Base-by-base conservation (phyloP, 148 eudicot genomes). In the Spergularia bocconei region DNA sequence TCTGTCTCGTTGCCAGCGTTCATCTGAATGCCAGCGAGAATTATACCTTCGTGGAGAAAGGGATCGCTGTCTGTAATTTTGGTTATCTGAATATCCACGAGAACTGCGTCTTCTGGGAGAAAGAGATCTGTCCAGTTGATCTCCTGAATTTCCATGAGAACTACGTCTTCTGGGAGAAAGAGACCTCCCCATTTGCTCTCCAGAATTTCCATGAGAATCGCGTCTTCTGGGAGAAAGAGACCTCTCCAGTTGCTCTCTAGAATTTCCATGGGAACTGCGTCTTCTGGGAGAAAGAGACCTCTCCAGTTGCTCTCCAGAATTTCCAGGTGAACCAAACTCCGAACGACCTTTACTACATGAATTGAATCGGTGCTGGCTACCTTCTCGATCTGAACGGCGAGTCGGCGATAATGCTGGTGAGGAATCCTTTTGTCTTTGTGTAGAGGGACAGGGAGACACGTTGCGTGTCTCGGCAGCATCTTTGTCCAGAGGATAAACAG, bases 251-350 rank as follows among this genome's bases (percentile, higher is more conserved):
- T 75, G 84, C 14, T 76, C 80, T 53, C 36, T 54, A 57, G 56
- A 72, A 70, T 73, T 13, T 69, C 78, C 36, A 21, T 64, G 79
- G 69, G 75, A 77, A 72, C 70, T 17, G 5, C 68, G 79, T 66
- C 78, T 79, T 20, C 71, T 78, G 5, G 86, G 80, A 65, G 90
- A 83, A 79, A 80, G 79, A 61, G 69, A 78, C 73, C 81, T 68
- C 50, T 67, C 84, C 51, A 60, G 66, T 70, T 75, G 84, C 14
- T 77, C 80, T 53, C 77, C 52, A 57, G 70, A 79, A 70, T 60
- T 44, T 36, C 70, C 63, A 13, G 67, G 78, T 14, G 80, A 71
- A 70, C 62, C 36, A 51, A 36, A n/a, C 55, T 60, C 59, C 29
- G 75, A 58, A 36, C 79, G 76, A 70, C 70, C 69, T 59, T 53